Percentiles rank a stretch among this genome's conserved stretches.
Evolutionary conservation across 148 eudicot species (phyloP).

Genomic region (Mesembryanthemum crystallinum): DNA sequence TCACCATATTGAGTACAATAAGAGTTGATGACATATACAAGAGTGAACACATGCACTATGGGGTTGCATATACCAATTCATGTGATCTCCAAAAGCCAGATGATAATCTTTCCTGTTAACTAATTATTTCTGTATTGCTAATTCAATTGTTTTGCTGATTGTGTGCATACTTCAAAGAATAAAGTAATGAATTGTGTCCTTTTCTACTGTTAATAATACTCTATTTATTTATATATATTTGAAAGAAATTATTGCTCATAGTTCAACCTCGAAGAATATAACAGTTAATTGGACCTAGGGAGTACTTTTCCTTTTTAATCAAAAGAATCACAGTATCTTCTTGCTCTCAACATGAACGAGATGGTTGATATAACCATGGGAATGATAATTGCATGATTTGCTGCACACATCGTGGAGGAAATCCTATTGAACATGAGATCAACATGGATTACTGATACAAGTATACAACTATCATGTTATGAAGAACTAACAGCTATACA

Average conservation of each 20-base stretch:
- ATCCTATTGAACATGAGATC: background rate
- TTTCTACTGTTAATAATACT: no score
- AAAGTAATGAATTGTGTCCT: background rate
- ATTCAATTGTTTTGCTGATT: background rate
- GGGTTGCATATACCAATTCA: background rate
- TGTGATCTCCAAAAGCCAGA: background rate
- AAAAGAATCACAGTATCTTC: no score
- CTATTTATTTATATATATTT: no score
- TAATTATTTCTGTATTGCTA: background rate
- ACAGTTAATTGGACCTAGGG: no score
- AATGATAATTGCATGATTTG: background rate
- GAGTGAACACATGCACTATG: background rate
- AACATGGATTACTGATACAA: background rate
- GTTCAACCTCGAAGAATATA: no score
- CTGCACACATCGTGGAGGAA: background rate
- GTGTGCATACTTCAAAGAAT: constrained; percentile 7
- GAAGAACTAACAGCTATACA: constrained; percentile 9
- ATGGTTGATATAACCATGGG: no score
- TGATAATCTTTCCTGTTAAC: background rate
- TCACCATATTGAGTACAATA: constrained; percentile 26
- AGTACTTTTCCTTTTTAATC: no score
- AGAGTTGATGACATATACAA: constrained; percentile 11
- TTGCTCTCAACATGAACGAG: no score
- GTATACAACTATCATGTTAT: background rate
- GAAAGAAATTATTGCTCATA: no score